These are phyloP conservation scores for Mycena belliarum DNA, from an alignment of 768 basidiomycete species.

Conservation along the genomic window DNA sequence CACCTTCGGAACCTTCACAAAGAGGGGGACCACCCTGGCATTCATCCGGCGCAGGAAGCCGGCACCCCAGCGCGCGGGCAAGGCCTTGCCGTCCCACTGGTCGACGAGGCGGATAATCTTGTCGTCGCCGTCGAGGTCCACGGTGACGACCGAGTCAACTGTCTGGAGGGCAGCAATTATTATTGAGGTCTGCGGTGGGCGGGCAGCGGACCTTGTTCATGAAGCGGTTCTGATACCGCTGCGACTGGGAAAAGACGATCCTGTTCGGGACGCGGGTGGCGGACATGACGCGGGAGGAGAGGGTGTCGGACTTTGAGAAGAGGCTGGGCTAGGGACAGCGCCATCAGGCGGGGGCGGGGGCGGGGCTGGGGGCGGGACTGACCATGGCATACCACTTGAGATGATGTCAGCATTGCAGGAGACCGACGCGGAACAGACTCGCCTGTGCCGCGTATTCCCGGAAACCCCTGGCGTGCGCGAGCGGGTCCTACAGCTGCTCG, in stretches of 20 bases:
- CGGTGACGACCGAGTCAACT: slow-evolving; percentile 59
- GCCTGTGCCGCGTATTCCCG: slow-evolving; percentile 57
- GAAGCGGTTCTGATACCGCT: slow-evolving; percentile 59
- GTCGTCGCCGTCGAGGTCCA: slow-evolving; percentile 66
- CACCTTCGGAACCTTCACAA: slow-evolving; percentile 50
- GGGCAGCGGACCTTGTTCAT: slow-evolving; percentile 41
- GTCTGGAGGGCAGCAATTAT: slow-evolving; percentile 36
- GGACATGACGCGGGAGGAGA: slow-evolving; percentile 57
- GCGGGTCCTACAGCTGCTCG: slow-evolving; percentile 43
- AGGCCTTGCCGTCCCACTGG: slow-evolving; percentile 58
- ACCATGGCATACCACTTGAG: slow-evolving; percentile 42
- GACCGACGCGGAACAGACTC: slow-evolving; percentile 17
- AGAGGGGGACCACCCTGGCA: slow-evolving; percentile 54
- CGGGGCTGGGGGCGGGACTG: not conserved
- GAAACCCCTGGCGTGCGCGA: slow-evolving; percentile 49
- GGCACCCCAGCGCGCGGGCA: slow-evolving; percentile 34
- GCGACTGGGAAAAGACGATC: slow-evolving; percentile 58
- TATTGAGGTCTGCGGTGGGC: not conserved
- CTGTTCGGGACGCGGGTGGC: slow-evolving; percentile 61
- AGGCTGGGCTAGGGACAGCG: slow-evolving; percentile 53
- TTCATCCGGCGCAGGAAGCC: slow-evolving; percentile 49
- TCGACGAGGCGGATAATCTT: slow-evolving; percentile 61
- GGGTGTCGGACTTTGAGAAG: slow-evolving; percentile 49
- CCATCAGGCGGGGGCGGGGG: too few species aligned
- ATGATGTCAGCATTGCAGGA: not conserved